Evolutionary conservation across 1,284 basidiomycete species (phyloP).

Genomic region (Cutaneotrichosporon arboriforme): DNA sequence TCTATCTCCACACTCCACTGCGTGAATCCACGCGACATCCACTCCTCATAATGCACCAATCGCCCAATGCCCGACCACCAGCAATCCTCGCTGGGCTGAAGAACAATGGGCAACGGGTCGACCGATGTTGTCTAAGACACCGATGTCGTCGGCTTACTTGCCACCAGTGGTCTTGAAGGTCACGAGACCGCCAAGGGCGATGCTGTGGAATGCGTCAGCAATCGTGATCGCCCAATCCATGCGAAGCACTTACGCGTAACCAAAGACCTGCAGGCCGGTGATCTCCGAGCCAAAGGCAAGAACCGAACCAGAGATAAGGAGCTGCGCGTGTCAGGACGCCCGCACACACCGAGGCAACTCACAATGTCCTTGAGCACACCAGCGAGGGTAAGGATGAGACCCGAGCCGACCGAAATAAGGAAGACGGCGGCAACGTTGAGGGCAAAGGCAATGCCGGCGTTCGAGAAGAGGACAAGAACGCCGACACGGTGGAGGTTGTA

Average conservation of each 20-base stretch:
- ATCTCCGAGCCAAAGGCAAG: conserved; percentile 72
- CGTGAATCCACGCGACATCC: neutral
- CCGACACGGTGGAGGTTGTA: conserved; percentile 67
- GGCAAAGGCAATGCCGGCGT: conserved; percentile 76
- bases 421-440: conserved; percentile 93
- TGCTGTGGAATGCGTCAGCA: conserved; percentile 29
- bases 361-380: conserved; percentile 80
- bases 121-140: neutral
- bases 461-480: conserved; percentile 70
- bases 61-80: neutral
- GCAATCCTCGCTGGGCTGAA: neutral
- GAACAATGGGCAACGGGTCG: no score
- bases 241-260: conserved; percentile 50
- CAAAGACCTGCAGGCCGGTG: conserved; percentile 79
- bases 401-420: conserved; percentile 80
- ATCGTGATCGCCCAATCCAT: neutral
- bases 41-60: neutral
- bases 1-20: no score
- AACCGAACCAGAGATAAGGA: conserved; percentile 85
- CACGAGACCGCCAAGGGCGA: conserved; percentile 43
- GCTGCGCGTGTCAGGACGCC: conserved; percentile 28
- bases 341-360: conserved; percentile 17
- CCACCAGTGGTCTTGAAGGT: conserved; percentile 47
- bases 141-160: conserved; percentile 37
- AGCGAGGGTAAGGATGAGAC: conserved; percentile 84